Percentiles rank a stretch among this genome's conserved stretches.
Evolutionary conservation across 768 basidiomycete genomes (phyloP).

Genomic region (Lactarius sp.): DNA sequence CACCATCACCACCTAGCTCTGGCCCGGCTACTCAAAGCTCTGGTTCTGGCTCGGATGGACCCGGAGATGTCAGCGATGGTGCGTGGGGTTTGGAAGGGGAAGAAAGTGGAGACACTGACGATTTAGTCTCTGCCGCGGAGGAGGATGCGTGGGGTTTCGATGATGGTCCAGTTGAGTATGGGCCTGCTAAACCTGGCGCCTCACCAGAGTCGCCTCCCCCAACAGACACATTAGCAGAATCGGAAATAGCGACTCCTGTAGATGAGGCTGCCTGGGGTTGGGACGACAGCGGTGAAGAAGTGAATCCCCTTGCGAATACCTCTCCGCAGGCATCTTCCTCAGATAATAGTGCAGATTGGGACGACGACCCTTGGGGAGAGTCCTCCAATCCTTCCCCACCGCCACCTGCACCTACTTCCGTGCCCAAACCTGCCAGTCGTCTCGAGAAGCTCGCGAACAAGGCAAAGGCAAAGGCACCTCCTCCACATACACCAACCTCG

Average conservation of each 20-base stretch:
- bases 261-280: slow-evolving; percentile 68
- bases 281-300: slow-evolving; percentile 50
- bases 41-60: slow-evolving; percentile 21
- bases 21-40: slow-evolving; percentile 1
- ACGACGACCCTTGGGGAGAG: slow-evolving; percentile 66
- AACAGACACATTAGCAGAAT: slow-evolving; percentile 13
- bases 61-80: slow-evolving; percentile 32
- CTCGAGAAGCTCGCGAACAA: slow-evolving; percentile 55
- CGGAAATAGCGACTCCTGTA: slow-evolving; percentile 28
- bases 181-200: background rate
- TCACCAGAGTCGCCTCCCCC: slow-evolving; percentile 11
- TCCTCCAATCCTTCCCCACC: slow-evolving; percentile 30
- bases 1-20: background rate
- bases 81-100: slow-evolving; percentile 47
- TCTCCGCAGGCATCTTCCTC: slow-evolving; percentile 11
- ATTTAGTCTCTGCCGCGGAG: slow-evolving; percentile 26
- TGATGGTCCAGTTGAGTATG: slow-evolving; percentile 42
- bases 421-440: slow-evolving; percentile 51
- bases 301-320: slow-evolving; percentile 15
- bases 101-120: slow-evolving; percentile 21
- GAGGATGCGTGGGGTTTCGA: slow-evolving; percentile 40
- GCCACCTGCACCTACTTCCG: slow-evolving; percentile 31
- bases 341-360: slow-evolving; percentile 49
- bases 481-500: slow-evolving; percentile 25
- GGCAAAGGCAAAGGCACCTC: slow-evolving; percentile 43